Conservation (phyloP, 2,329 filamentous ascomycete genomes). For the Curvularia lunata region DNA sequence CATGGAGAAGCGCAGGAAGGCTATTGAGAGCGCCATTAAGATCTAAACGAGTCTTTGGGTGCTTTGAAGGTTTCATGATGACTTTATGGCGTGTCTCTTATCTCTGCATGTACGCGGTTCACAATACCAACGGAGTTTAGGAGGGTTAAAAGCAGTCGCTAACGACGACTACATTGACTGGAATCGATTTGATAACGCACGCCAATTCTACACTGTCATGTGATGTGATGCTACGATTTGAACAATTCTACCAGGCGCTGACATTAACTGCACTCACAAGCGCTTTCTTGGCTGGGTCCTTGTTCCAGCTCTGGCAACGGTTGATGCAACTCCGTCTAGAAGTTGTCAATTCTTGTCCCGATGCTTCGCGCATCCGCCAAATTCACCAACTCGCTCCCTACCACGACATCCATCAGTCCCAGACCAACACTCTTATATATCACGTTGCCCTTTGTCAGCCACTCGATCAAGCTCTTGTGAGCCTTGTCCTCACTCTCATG, state of each 20-base stretch:
- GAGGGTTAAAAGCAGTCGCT: slow-evolving; percentile 48
- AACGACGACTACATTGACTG: slow-evolving; percentile 44
- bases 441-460: slow-evolving; percentile 68
- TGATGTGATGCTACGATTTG: slow-evolving; percentile 17
- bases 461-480: slow-evolving; percentile 58
- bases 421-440: slow-evolving; percentile 74
- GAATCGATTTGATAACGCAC: slow-evolving; percentile 46
- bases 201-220: slow-evolving; percentile 30
- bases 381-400: slow-evolving; percentile 64
- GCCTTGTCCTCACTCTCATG: slow-evolving; percentile 40
- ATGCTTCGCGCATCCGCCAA: slow-evolving; percentile 63
- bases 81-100: slow-evolving; percentile 50
- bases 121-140: slow-evolving; percentile 50
- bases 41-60: slow-evolving; percentile 68
- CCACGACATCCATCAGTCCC: slow-evolving; percentile 71
- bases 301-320: background rate
- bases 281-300: background rate
- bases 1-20: slow-evolving; percentile 90
- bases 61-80: slow-evolving; percentile 37
- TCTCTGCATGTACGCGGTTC: slow-evolving; percentile 50
- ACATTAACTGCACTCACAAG: slow-evolving; percentile 17
- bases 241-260: background rate
- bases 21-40: slow-evolving; percentile 93
- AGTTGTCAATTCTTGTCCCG: slow-evolving; percentile 61
- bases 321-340: slow-evolving; percentile 35